Conservation (phyloP, 2,329 filamentous ascomycete species). For the Madurella mycetomatis region DNA sequence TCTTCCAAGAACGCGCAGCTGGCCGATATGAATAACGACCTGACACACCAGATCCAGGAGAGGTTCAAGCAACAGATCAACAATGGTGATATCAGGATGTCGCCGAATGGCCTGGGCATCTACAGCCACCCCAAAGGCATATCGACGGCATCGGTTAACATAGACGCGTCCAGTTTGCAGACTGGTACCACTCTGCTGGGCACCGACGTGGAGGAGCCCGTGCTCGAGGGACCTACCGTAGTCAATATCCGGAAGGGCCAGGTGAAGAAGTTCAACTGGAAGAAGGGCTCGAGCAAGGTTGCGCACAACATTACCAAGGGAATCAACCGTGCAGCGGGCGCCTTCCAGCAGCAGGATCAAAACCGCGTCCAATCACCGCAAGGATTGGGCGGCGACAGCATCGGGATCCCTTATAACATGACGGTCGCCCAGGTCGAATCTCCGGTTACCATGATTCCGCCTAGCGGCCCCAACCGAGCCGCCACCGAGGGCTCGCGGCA, state of each 20-base stretch:
- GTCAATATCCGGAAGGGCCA: conserved; percentile 94
- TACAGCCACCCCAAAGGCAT: conserved; percentile 50
- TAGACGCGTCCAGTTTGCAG: conserved; percentile 50
- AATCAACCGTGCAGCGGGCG: conserved; percentile 84
- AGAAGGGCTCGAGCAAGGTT: conserved; percentile 90
- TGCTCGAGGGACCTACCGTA: conserved; percentile 78
- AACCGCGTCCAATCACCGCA: conserved; percentile 47
- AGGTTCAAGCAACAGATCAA: conserved; percentile 76
- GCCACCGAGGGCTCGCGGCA: conserved; percentile 42
- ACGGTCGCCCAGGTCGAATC: conserved; percentile 54
- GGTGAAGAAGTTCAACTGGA: conserved; percentile 97
- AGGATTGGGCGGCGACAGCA: conserved; percentile 56
- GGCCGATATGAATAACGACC: conserved; percentile 89
- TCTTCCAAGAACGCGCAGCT: conserved; percentile 93
- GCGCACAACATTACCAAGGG: conserved; percentile 93
- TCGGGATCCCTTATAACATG: conserved; percentile 68
- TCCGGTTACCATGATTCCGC: conserved; percentile 31
- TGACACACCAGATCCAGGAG: conserved; percentile 91
- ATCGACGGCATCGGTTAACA: conserved; percentile 47
- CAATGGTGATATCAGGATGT: conserved; percentile 39
- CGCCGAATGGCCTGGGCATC: conserved; percentile 54
- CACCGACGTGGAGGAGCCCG: conserved; percentile 62
- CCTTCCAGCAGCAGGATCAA: conserved; percentile 53
- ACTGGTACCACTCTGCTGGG: conserved; percentile 57
- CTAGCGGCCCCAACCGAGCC: conserved; percentile 22